Conservation (phyloP, 371 early-diverging fungal species). For the Apophysomyces variabilis region DNA sequence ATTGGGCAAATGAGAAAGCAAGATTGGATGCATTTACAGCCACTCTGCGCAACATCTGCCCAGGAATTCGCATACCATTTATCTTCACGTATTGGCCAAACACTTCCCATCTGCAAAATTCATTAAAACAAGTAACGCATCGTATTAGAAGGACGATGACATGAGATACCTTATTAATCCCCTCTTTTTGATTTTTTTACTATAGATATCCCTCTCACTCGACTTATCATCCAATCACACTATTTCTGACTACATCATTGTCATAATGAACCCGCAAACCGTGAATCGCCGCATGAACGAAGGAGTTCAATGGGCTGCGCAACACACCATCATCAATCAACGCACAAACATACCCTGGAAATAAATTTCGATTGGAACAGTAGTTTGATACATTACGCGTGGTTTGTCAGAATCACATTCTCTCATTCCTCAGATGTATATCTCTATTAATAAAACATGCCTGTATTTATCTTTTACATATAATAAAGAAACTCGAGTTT, state of each 20-base stretch:
- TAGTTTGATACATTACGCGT: no score
- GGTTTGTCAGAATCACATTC: no score
- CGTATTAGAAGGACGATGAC: not conserved
- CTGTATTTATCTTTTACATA: no score
- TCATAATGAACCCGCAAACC: conserved; percentile 41
- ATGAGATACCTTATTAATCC: no score
- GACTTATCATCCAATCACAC: conserved; percentile 16
- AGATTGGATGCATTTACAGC: conserved; percentile 25
- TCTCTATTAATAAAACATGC: no score
- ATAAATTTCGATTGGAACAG: not conserved
- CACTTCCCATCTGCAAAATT: conserved; percentile 6
- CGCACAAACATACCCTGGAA: conserved; percentile 5
- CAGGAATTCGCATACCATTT: conserved; percentile 30
- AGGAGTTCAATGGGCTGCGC: conserved; percentile 39
- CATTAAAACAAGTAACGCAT: conserved; percentile 26
- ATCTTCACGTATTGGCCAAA: conserved; percentile 42
- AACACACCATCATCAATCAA: conserved; percentile 10
- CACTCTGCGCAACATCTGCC: conserved; percentile 20
- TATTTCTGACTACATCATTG: conserved; percentile 32
- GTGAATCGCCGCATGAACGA: conserved; percentile 27
- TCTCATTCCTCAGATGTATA: no score
- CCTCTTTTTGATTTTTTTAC: not conserved
- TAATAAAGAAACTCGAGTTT: no score
- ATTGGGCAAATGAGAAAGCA: conserved; percentile 31
- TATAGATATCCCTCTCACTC: conserved; percentile 32